Evolutionary conservation across 164 flowering plant genomes (phyloP).

Genomic region (Paratinospora sagittata): DNA sequence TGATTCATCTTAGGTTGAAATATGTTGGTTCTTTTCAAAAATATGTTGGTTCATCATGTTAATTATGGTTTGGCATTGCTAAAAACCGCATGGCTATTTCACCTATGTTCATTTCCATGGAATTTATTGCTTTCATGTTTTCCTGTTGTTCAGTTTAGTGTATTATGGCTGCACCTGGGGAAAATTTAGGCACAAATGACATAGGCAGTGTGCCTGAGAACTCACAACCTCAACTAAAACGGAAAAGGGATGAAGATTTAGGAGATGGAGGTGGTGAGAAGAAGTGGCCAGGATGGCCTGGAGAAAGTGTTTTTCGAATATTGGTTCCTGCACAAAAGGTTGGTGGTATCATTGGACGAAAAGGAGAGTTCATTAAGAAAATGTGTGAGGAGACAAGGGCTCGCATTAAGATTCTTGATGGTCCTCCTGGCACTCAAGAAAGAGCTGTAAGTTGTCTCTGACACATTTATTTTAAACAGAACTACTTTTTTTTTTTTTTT

Average conservation of each 20-base stretch:
- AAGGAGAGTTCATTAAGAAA: conserved; percentile 86
- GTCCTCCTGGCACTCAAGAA: conserved; percentile 83
- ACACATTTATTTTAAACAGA: background rate
- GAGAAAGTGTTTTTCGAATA: conserved; percentile 84
- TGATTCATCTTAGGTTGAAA: too few relatives aligned
- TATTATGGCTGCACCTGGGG: conserved; percentile 24
- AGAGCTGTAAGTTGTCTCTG: conserved; percentile 75
- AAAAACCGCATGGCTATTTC: too few relatives aligned
- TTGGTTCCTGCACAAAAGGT: conserved; percentile 93
- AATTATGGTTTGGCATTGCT: too few relatives aligned
- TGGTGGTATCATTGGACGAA: conserved; percentile 95
- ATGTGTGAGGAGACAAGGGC: conserved; percentile 92
- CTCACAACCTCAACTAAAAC: conserved; percentile 14
- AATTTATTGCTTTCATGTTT: background rate
- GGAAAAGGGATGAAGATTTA: conserved; percentile 25
- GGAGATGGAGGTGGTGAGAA: conserved; percentile 44
- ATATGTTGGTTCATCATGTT: too few relatives aligned
- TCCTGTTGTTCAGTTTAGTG: conserved; percentile 4
- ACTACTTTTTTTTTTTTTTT: background rate
- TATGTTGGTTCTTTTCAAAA: too few relatives aligned
- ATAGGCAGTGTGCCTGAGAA: conserved; percentile 12
- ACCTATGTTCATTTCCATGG: too few relatives aligned
- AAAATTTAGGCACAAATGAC: conserved; percentile 16
- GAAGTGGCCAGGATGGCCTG: conserved; percentile 99
- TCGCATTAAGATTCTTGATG: conserved; percentile 89